phyloP scores from a whole-genome alignment of 495 filamentous ascomycete genomes.

The Lepraria neglecta region DNA sequence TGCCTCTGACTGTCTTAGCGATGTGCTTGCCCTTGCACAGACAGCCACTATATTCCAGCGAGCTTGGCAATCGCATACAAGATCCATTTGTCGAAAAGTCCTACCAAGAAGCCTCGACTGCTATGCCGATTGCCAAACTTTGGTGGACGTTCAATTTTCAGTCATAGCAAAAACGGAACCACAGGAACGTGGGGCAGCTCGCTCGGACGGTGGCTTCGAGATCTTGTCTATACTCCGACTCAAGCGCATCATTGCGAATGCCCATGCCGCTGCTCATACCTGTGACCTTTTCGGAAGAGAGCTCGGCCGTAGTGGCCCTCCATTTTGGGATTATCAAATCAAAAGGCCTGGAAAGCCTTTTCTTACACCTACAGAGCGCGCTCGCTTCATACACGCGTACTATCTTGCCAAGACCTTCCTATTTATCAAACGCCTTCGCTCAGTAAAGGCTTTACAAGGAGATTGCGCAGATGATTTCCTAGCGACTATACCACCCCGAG shows the following conservation, averaged over 20 bases:
- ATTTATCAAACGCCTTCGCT: background rate
- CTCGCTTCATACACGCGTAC: slow-evolving; percentile 5
- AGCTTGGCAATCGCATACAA: background rate
- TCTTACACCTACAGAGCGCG: slow-evolving; percentile 3
- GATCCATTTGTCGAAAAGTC: slow-evolving; percentile 2
- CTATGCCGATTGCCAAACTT: slow-evolving; percentile 3
- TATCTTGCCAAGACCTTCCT: slow-evolving; percentile 5
- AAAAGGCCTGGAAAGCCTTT: background rate
- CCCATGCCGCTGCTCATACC: background rate
- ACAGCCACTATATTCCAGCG: background rate
- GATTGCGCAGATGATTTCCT: background rate
- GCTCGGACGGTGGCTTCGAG: no score
- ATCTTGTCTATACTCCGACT: background rate
- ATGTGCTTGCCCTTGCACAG: background rate
- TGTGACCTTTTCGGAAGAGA: background rate
- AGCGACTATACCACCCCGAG: background rate
- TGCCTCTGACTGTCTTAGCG: background rate
- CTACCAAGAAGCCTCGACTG: slow-evolving; percentile 10
- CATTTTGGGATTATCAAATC: background rate
- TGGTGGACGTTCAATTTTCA: slow-evolving; percentile 1
- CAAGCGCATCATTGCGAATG: background rate
- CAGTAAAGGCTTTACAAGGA: background rate
- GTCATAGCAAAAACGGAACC: background rate
- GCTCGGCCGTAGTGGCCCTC: background rate
- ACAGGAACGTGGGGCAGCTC: background rate